Conservation (phyloP, 2,329 filamentous ascomycete genomes). For the Moelleriella libera region DNA sequence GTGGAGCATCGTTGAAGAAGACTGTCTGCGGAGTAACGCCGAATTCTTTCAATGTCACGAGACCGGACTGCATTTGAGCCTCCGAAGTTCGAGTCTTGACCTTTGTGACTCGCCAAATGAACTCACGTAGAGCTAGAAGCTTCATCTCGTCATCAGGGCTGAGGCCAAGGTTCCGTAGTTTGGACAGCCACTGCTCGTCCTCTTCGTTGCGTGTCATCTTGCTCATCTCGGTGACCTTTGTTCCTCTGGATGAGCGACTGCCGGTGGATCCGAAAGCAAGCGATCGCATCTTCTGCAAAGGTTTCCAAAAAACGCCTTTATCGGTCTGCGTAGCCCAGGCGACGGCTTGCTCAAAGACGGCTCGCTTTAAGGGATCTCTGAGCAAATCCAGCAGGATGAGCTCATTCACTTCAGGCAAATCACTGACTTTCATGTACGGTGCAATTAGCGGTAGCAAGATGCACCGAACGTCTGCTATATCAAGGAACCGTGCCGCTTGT, state of each 20-base stretch:
- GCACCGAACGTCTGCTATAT: conserved; percentile 68
- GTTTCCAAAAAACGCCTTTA: conserved; percentile 76
- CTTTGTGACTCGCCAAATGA: conserved; percentile 74
- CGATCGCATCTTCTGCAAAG: conserved; percentile 51
- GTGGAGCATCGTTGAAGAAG: conserved; percentile 70
- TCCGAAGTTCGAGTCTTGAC: conserved; percentile 45
- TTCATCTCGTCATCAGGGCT: conserved; percentile 77
- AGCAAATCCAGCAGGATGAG: conserved; percentile 64
- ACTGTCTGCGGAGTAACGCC: conserved; percentile 77
- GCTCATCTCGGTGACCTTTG: conserved; percentile 41
- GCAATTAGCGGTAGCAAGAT: conserved; percentile 68
- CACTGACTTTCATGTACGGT: conserved; percentile 65
- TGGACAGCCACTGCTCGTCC: conserved; percentile 84
- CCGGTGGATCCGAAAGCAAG: conserved; percentile 47
- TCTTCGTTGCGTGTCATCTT: conserved; percentile 70
- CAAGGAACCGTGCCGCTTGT: conserved; percentile 60
- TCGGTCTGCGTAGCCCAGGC: conserved; percentile 76
- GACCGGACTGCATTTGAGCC: conserved; percentile 14
- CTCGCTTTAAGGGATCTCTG: conserved; percentile 65
- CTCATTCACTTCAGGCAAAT: conserved; percentile 55
- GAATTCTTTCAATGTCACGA: conserved; percentile 62
- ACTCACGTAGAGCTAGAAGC: conserved; percentile 71
- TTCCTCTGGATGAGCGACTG: conserved; percentile 41
- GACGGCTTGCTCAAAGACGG: conserved; percentile 72
- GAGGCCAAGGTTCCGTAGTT: conserved; percentile 74